Evolutionary conservation across 2,329 filamentous ascomycete genomes (phyloP), one percentile per base, ranked within the genome.

Genomic region (Mycosphaerella sp.): DNA sequence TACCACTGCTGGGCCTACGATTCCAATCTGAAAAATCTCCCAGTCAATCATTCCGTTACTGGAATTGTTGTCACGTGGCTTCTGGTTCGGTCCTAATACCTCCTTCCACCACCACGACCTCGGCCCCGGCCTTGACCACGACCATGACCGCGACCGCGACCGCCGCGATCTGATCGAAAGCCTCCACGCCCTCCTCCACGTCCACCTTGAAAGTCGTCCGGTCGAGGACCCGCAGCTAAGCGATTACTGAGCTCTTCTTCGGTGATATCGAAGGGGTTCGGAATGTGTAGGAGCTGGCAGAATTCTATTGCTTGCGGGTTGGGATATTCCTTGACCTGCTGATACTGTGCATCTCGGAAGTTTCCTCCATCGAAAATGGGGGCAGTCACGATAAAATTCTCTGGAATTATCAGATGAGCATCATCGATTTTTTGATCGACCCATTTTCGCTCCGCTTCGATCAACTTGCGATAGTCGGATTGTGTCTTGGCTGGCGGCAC

Each of bases 281-380:
- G 74, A 34, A 98, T 83, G 7, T 80, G 83, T 1, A 97, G 64
- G 52, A 97, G 72, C 53, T 84, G 75, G 70, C 93, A 98, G 67
- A 92, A 97, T 2, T 76, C 72, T n/a, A 75, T 76, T 6, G 90
- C 97, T 72, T 97, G 92, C 10, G 86, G 85, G 66, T 93, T 97
- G 3, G 83, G 89, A 68, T 92, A 92, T 71, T 96, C 91, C 1
- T 77, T 74, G 4, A 65, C 59, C 12, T 54, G 58, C 49, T 61
- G 57, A 39, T 68, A 69, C 45, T 65, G 55, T 12, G 61, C 59
- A 42, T 62, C 46, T 23, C 56, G 61, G 42, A 61, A 64, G 36
- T 65, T 54, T 14, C 62, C 63, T 21, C 62, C 60, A 42, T 83
- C 77, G 59, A 90, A 86, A 2, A 84, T 76, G 1, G 89, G 86